These are phyloP conservation scores for Ambrosiella beaveri DNA, from an alignment of 2,329 filamentous ascomycete genomes.

Conservation along the genomic window DNA sequence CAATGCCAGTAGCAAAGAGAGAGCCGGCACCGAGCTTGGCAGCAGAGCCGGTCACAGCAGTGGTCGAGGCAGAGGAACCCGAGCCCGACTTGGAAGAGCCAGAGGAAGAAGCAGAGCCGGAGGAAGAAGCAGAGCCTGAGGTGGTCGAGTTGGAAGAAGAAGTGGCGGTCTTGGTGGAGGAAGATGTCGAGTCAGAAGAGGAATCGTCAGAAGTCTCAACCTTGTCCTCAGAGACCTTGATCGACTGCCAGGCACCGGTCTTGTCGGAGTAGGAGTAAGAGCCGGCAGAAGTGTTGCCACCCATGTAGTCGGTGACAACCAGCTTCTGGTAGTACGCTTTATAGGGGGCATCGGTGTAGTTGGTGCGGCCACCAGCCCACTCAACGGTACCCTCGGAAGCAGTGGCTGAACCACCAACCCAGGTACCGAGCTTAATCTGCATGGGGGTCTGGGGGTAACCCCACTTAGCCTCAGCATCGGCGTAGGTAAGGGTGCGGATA, in stretches of 20 bases:
- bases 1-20: constrained; percentile 9
- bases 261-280: constrained; percentile 27
- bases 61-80: neutral
- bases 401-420: constrained; percentile 40
- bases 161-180: constrained; percentile 7
- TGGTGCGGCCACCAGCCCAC: constrained; percentile 45
- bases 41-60: neutral
- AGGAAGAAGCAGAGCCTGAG: constrained; percentile 1
- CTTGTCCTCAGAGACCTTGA: constrained; percentile 15
- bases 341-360: constrained; percentile 25
- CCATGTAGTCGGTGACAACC: constrained; percentile 27
- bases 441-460: constrained; percentile 59
- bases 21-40: constrained; percentile 4
- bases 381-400: constrained; percentile 54
- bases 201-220: neutral
- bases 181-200: neutral
- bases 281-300: constrained; percentile 23
- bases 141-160: constrained; percentile 5
- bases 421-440: constrained; percentile 52
- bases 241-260: constrained; percentile 26
- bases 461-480: constrained; percentile 37
- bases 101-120: neutral
- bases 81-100: neutral
- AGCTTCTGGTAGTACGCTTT: constrained; percentile 29
- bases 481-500: constrained; percentile 44